Conservation (phyloP, 768 basidiomycete species). For the Macrolepiota dolichaula region DNA sequence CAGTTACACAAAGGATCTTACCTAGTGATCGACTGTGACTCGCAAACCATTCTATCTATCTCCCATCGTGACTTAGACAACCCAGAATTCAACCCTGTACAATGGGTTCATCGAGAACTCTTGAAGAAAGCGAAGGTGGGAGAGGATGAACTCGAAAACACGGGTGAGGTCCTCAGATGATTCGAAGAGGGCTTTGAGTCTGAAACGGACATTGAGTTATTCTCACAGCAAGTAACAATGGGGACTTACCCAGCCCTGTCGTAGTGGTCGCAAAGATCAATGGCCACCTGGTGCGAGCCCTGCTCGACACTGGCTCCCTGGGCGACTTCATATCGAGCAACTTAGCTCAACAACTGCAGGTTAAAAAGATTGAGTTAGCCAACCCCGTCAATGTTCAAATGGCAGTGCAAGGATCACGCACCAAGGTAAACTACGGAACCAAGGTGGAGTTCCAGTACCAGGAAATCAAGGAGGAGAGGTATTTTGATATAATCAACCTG, state of each 20-base stretch:
- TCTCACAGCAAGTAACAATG: slow-evolving; percentile 14
- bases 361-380: slow-evolving; percentile 20
- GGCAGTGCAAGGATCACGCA: slow-evolving; percentile 36
- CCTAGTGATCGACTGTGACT: too few species aligned
- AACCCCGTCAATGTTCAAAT: slow-evolving; percentile 33
- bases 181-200: too few species aligned
- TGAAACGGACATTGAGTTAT: not conserved
- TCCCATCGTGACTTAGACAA: too few species aligned
- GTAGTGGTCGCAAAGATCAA: not conserved
- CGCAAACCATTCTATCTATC: too few species aligned
- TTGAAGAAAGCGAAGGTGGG: too few species aligned
- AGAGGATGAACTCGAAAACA: too few species aligned
- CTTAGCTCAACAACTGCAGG: slow-evolving; percentile 32
- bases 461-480: not conserved
- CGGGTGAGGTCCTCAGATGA: too few species aligned
- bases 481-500: slow-evolving; percentile 12
- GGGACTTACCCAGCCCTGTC: slow-evolving; percentile 16
- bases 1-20: too few species aligned
- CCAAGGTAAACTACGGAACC: slow-evolving; percentile 27
- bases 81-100: too few species aligned
- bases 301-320: slow-evolving; percentile 27
- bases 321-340: slow-evolving; percentile 34
- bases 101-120: too few species aligned
- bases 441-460: not conserved
- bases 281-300: not conserved